Percentiles rank a stretch among this genome's conserved stretches.
phyloP scores from a whole-genome alignment of 108 stramenopile species.

The Cyclotella atomus region DNA sequence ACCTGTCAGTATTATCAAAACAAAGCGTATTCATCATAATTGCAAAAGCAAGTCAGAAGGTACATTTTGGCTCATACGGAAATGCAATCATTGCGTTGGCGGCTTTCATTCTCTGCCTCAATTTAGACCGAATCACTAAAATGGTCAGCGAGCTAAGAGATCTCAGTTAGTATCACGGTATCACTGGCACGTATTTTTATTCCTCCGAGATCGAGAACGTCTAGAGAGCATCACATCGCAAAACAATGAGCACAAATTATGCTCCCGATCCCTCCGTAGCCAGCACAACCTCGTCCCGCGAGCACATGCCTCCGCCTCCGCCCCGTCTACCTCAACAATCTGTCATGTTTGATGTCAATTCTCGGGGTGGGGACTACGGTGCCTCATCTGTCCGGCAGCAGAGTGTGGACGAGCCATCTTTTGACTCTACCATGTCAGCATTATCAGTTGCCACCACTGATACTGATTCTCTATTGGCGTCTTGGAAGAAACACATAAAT shows the following conservation, averaged over 20 bases:
- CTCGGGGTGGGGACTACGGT: background rate
- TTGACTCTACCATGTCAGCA: constrained; percentile 15
- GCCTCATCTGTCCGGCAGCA: background rate
- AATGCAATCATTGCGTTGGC: too few relatives aligned
- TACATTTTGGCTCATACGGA: too few relatives aligned
- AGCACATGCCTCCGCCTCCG: constrained; percentile 16
- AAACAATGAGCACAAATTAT: constrained; percentile 9
- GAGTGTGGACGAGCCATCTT: constrained; percentile 15
- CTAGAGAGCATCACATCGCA: too few relatives aligned
- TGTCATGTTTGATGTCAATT: background rate
- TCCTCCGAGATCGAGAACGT: too few relatives aligned
- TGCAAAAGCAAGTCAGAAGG: too few relatives aligned
- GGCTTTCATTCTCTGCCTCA: too few relatives aligned
- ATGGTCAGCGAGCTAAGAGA: too few relatives aligned
- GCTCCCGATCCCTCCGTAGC: background rate
- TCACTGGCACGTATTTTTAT: too few relatives aligned
- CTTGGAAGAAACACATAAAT: constrained; percentile 17
- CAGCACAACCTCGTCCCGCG: constrained; percentile 5
- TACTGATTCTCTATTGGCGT: constrained; percentile 16
- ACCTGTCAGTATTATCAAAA: too few relatives aligned
- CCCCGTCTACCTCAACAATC: background rate
- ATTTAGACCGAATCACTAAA: too few relatives aligned
- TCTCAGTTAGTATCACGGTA: too few relatives aligned
- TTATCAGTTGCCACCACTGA: constrained; percentile 16
- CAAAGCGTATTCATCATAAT: too few relatives aligned